Conservation (phyloP, 768 basidiomycete species). For the Thelephora ganbajun region DNA sequence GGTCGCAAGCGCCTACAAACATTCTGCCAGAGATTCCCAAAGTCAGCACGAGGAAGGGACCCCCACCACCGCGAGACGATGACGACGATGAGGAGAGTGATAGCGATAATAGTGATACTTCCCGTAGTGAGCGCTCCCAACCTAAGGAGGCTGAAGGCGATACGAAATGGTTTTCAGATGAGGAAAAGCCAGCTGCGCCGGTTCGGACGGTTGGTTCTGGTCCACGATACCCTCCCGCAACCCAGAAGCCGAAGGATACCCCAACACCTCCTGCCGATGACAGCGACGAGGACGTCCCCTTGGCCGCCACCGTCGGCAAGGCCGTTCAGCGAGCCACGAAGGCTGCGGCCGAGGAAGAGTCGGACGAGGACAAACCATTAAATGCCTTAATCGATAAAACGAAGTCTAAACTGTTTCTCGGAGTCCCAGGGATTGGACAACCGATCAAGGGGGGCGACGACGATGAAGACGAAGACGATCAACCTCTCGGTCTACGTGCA, state of each 20-base stretch:
- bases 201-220: constrained; percentile 47
- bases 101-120: constrained; percentile 31
- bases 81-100: constrained; percentile 39
- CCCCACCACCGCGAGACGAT: constrained; percentile 16
- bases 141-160: constrained; percentile 5
- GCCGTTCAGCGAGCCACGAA: constrained; percentile 31
- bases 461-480: constrained; percentile 39
- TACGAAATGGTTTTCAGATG: constrained; percentile 31
- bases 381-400: constrained; percentile 39
- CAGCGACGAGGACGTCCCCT: constrained; percentile 73
- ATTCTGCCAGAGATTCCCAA: constrained; percentile 23
- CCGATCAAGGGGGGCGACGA: constrained; percentile 26
- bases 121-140: constrained; percentile 1
- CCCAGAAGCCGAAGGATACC: constrained; percentile 8
- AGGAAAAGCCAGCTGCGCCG: constrained; percentile 33
- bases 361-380: constrained; percentile 65
- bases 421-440: no score
- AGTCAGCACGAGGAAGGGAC: constrained; percentile 15
- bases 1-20: constrained; percentile 7
- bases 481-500: constrained; percentile 56
- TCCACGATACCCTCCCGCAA: constrained; percentile 27
- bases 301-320: constrained; percentile 48
- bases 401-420: constrained; percentile 24
- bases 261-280: constrained; percentile 25
- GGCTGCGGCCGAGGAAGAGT: constrained; percentile 25